phyloP scores from a whole-genome alignment of 768 basidiomycete genomes.

The Pisolithus tinctorius region DNA sequence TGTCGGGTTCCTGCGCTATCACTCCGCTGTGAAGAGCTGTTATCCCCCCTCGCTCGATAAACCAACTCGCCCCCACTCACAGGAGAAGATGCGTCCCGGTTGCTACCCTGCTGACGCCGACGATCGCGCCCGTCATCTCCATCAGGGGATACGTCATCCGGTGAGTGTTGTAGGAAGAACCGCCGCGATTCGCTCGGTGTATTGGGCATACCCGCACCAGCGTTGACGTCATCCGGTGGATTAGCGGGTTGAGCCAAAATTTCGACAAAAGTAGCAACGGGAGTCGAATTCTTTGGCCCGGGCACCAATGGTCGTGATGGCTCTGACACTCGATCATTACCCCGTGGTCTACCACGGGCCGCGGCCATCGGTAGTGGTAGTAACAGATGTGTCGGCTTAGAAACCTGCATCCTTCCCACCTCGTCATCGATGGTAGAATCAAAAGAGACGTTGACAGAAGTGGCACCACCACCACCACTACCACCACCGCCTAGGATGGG shows the following conservation, averaged over 20 bases:
- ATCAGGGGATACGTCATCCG: constrained; percentile 33
- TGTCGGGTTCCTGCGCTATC: background rate
- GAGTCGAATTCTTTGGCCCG: background rate
- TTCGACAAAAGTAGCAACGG: background rate
- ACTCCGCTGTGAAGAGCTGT: background rate
- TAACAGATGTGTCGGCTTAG: constrained; percentile 13
- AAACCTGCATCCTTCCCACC: background rate
- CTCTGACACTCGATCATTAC: too few relatives aligned
- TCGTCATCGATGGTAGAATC: background rate
- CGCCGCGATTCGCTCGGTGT: constrained; percentile 28
- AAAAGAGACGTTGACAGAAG: constrained; percentile 1
- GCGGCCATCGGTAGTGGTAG: background rate
- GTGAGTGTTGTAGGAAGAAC: constrained; percentile 42
- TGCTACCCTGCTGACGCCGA: background rate
- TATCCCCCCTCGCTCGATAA: background rate
- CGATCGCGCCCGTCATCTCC: constrained; percentile 22
- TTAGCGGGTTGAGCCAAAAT: too few relatives aligned
- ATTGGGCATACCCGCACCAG: constrained; percentile 12
- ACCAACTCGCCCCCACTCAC: constrained; percentile 28
- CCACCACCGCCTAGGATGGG: constrained; percentile 33
- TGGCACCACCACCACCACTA: constrained; percentile 4
- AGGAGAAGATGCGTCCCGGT: constrained; percentile 17
- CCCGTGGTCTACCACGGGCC: too few relatives aligned
- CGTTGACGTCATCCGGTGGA: constrained; percentile 7
- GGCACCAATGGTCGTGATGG: background rate